Evolutionary conservation across 257 asterid genomes (phyloP).

Genomic region (Ophiorrhiza pumila): DNA sequence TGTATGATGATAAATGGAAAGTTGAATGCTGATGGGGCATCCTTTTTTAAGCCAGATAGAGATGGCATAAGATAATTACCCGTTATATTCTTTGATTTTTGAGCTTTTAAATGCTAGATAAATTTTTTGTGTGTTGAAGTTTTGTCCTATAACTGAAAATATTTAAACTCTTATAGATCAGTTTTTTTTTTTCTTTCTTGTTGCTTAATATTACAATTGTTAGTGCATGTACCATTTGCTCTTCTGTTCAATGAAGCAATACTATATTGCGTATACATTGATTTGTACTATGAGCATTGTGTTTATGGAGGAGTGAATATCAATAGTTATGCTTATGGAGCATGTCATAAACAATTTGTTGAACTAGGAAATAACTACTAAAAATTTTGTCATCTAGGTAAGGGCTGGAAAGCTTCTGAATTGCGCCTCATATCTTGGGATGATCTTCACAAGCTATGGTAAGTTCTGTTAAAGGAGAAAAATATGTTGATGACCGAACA

Average conservation of each 20-base stretch:
- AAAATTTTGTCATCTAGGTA: conserved; percentile 44
- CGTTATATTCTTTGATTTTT: background rate
- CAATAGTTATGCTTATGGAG: background rate
- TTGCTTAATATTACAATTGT: background rate
- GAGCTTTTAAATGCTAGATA: background rate
- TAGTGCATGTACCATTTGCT: background rate
- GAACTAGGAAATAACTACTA: background rate
- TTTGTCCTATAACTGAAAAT: background rate
- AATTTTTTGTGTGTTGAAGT: background rate
- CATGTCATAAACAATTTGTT: background rate
- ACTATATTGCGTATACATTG: background rate
- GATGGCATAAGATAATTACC: background rate
- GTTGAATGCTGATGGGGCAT: background rate
- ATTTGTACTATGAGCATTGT: background rate
- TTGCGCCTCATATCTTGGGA: conserved; percentile 98
- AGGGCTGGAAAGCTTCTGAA: conserved; percentile 96
- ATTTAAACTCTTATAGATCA: background rate
- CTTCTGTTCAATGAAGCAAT: background rate
- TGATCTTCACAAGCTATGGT: conserved; percentile 93
- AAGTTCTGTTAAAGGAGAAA: conserved; percentile 81
- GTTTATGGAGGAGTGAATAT: background rate
- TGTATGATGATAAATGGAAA: background rate
- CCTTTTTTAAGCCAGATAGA: background rate
- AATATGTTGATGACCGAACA: conserved; percentile 94
- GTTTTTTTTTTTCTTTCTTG: background rate